These are phyloP conservation scores for Brasenia schreberi DNA, from an alignment of 164 flowering plant species.

Conservation along the genomic window DNA sequence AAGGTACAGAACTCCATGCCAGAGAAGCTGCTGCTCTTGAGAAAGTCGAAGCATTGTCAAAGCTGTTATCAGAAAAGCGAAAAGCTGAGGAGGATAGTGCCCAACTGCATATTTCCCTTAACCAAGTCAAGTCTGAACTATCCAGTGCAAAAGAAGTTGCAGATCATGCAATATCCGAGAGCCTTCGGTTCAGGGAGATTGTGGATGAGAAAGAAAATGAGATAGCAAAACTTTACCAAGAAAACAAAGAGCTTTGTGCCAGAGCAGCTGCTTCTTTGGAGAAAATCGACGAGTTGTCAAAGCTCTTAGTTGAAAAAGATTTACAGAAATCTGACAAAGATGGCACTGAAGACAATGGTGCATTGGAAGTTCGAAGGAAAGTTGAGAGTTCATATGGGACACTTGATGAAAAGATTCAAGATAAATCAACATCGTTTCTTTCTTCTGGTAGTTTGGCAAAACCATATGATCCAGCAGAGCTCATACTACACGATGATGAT, in stretches of 20 bases:
- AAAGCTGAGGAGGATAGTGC: constrained; percentile 38
- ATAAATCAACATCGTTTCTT: background rate
- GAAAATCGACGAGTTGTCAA: too few relatives aligned
- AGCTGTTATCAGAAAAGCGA: constrained; percentile 49
- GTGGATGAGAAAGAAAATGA: too few relatives aligned
- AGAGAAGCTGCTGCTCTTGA: constrained; percentile 33
- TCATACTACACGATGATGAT: background rate
- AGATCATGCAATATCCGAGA: too few relatives aligned
- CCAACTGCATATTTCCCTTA: too few relatives aligned
- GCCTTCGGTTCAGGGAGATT: too few relatives aligned
- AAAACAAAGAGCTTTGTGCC: too few relatives aligned
- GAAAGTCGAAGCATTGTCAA: constrained; percentile 46
- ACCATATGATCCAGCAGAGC: background rate
- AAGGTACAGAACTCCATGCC: constrained; percentile 39
- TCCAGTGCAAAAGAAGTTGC: too few relatives aligned
- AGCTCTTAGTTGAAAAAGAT: background rate
- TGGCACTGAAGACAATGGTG: background rate
- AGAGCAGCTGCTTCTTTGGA: too few relatives aligned
- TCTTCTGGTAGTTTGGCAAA: background rate
- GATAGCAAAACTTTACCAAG: too few relatives aligned
- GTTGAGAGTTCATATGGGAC: background rate
- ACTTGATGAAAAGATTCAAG: background rate
- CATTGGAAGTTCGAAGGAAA: background rate
- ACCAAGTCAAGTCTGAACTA: too few relatives aligned
- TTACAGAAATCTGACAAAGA: too few relatives aligned